Conservation (phyloP, 768 basidiomycete genomes). For the Brasilioporus rufonigricans region DNA sequence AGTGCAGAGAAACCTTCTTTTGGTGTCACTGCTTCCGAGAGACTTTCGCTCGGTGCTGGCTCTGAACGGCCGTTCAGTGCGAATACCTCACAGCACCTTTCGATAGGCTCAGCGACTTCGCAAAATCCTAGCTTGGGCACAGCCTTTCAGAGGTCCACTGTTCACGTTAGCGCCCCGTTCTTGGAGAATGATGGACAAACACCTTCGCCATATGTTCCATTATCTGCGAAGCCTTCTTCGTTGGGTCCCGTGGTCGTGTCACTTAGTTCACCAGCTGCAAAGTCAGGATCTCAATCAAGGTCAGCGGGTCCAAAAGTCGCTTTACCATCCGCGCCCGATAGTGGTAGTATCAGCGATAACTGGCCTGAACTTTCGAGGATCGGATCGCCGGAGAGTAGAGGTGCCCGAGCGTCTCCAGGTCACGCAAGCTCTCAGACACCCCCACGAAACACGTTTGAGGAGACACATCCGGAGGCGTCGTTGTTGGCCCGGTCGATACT, state of each 20-base stretch:
- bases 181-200: constrained; percentile 19
- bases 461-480: constrained; percentile 3
- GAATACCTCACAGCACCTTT: constrained; percentile 12
- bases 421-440: constrained; percentile 1
- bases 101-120: not conserved
- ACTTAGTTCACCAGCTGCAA: constrained; percentile 13
- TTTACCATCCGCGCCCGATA: constrained; percentile 9
- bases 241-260: constrained; percentile 17
- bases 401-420: constrained; percentile 5
- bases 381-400: constrained; percentile 17
- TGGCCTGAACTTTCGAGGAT: constrained; percentile 16
- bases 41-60: constrained; percentile 13
- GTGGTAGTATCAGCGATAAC: not conserved
- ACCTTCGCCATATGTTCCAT: constrained; percentile 6
- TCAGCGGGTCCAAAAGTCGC: constrained; percentile 5
- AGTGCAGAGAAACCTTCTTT: constrained; percentile 19
- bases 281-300: constrained; percentile 8
- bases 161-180: constrained; percentile 3
- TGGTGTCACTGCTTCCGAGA: constrained; percentile 14
- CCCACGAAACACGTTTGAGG: constrained; percentile 4
- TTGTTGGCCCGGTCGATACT: constrained; percentile 18
- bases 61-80: constrained; percentile 16
- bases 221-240: constrained; percentile 1
- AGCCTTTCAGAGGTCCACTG: constrained; percentile 13
- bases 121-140: constrained; percentile 5